These are phyloP conservation scores for Boeremia exigua DNA, from an alignment of 2,329 filamentous ascomycete genomes.

Conservation along the genomic window DNA sequence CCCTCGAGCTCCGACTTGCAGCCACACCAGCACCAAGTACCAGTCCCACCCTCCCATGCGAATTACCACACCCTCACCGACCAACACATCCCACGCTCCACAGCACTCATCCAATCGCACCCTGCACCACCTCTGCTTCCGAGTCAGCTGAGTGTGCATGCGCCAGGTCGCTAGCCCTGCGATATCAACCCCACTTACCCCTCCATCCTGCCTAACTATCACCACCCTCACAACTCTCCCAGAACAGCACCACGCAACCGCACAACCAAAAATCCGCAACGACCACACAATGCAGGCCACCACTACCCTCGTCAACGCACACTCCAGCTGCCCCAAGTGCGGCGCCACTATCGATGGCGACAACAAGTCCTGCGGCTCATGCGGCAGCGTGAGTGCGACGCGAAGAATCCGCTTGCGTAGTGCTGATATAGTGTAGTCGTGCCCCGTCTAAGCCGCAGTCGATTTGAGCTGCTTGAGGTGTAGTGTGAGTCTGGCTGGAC, in stretches of 20 bases:
- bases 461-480: background rate
- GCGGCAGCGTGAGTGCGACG: constrained; percentile 43
- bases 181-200: constrained; percentile 47
- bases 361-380: constrained; percentile 47
- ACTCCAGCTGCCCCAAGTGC: constrained; percentile 49
- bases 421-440: constrained; percentile 6
- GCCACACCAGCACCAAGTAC: too few species aligned
- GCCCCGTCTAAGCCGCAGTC: constrained; percentile 1
- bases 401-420: background rate
- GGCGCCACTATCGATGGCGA: constrained; percentile 40
- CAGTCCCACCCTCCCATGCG: too few species aligned
- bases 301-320: constrained; percentile 37
- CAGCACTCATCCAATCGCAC: constrained; percentile 29
- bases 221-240: constrained; percentile 13
- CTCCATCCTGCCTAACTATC: constrained; percentile 24
- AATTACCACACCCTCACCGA: background rate
- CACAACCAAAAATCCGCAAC: background rate
- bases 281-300: constrained; percentile 36
- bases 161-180: constrained; percentile 31
- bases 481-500: background rate
- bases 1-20: too few species aligned
- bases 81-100: background rate
- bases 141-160: constrained; percentile 42
- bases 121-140: constrained; percentile 24
- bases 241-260: background rate